Base-by-base conservation (phyloP, 208 protist species). In the Crithidia acanthocephali region DNA sequence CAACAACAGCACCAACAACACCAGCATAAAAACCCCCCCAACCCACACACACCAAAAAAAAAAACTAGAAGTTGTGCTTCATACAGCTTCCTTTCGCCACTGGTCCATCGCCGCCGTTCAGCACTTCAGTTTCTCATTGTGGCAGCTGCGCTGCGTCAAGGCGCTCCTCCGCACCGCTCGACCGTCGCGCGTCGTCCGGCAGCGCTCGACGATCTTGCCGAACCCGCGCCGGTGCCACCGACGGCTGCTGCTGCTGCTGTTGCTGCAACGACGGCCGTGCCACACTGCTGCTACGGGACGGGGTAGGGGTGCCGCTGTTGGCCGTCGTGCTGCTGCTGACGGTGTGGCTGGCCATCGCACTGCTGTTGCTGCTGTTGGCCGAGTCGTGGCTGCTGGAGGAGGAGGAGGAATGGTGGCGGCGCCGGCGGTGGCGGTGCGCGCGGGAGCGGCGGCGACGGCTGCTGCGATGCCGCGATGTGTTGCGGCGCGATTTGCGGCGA, bases 261-360 rank as follows among this genome's bases (percentile, higher is more conserved):
- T 25, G 35, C 6, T 62, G 30, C 37, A 30, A 1, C 7, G n/a
- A 2, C n/a, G n/a, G 35, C 35, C 8, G 35, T 11, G 11, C 35
- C 1, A 25, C 37, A 44, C 55, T 62, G 44, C 55, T 50, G 45
- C 52, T 33, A 0, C 25, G 42, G 27, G 51, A 48, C 27, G 35
- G 65, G 11, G 42, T 56, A 7, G 57, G 33, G 8, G 56, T 25
- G 35, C 42, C 15, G 27, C 68, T 73, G 68, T 59, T 35, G 1
- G 40, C 57, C 5, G 58, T 65, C 4, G 68, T 73, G 37, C 57
- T 73, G 68, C 68, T 73, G 48, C 68, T 73, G 3, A 73, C 68
- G 9, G 57, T 73, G 50, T 65, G 55, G n/a, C 53, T 71, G 11
- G 65, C 27, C 58, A 42, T 53, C 53, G 55, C 65, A 28, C 59